Evolutionary conservation across 148 eudicot species (phyloP).

Genomic region (Suaeda aralocaspica): DNA sequence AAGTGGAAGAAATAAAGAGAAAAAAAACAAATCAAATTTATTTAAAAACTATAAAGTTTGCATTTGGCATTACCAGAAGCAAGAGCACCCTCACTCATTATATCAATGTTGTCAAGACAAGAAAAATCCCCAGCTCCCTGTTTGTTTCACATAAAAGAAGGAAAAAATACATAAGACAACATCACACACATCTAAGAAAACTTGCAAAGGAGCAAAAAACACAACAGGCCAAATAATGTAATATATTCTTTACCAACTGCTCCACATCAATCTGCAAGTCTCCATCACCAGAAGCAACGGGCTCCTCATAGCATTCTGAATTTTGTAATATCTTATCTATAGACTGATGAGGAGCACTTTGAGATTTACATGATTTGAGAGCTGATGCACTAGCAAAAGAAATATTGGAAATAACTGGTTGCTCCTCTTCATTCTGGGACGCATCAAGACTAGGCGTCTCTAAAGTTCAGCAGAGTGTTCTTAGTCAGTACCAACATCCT

Average conservation of each 20-base stretch:
- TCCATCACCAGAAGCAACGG: conserved; percentile 5
- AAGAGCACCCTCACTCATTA: conserved; percentile 29
- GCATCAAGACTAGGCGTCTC: conserved; percentile 22
- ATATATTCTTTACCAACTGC: conserved; percentile 18
- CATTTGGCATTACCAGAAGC: conserved; percentile 44
- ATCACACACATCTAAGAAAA: conserved; percentile 7
- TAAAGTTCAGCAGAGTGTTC: conserved; percentile 18
- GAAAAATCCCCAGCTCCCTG: conserved; percentile 48
- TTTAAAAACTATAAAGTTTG: conserved; percentile 5
- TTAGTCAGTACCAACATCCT: conserved; percentile 19
- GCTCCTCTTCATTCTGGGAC: conserved; percentile 27
- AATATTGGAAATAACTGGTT: conserved; percentile 17
- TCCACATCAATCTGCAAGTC: conserved; percentile 28
- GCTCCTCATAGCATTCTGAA: neutral
- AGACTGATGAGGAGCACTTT: conserved; percentile 8
- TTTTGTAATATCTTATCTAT: conserved; percentile 1
- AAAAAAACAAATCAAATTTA: neutral
- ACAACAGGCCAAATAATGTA: conserved; percentile 1
- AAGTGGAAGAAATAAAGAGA: neutral
- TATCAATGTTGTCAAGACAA: conserved; percentile 35
- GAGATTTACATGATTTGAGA: conserved; percentile 22
- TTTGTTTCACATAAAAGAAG: neutral
- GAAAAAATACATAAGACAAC: conserved; percentile 17
- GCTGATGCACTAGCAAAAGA: conserved; percentile 25
- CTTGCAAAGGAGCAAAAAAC: neutral